These are phyloP conservation scores for Pseudotsuga menziesii DNA, from an alignment of 75 land plant genomes.

Conservation along the genomic window DNA sequence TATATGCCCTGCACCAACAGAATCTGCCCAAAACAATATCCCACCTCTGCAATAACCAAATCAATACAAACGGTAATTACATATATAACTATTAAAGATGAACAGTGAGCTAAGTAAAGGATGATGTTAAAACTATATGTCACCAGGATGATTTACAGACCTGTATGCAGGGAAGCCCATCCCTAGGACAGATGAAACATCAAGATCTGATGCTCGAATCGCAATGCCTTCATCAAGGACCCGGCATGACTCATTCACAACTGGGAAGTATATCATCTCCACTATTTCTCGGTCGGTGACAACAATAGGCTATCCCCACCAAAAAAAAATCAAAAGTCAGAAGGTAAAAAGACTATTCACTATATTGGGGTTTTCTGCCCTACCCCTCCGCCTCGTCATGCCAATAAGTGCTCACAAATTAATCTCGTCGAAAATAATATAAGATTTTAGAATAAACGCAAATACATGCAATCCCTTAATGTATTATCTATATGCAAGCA, in stretches of 20 bases:
- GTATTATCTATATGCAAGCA: not conserved
- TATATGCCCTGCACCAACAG: slow-evolving; percentile 58
- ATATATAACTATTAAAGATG: not conserved
- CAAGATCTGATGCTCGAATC: slow-evolving; percentile 79
- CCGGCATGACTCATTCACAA: slow-evolving; percentile 75
- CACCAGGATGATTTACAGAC: slow-evolving; percentile 9
- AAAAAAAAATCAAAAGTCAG: not conserved
- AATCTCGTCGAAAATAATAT: not conserved
- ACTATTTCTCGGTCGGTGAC: slow-evolving; percentile 71
- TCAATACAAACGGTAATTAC: not conserved
- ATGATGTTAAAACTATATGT: not conserved
- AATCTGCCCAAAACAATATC: slow-evolving; percentile 87
- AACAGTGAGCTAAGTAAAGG: no score
- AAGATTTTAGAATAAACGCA: not conserved
- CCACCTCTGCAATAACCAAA: slow-evolving; percentile 70
- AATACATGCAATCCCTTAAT: no score
- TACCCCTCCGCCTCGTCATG: not conserved
- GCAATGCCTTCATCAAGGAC: slow-evolving; percentile 82
- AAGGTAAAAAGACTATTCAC: not conserved
- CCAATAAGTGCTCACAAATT: not conserved
- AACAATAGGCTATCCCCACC: slow-evolving; percentile 44
- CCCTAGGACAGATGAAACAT: slow-evolving; percentile 85
- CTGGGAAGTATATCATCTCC: slow-evolving; percentile 92
- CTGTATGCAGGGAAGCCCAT: slow-evolving; percentile 50
- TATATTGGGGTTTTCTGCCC: not conserved